A percentile compares a stretch with the other conserved stretches of the same genome.
Evolutionary conservation across 148 eudicot species (phyloP).

Genomic region (Silene conica): DNA sequence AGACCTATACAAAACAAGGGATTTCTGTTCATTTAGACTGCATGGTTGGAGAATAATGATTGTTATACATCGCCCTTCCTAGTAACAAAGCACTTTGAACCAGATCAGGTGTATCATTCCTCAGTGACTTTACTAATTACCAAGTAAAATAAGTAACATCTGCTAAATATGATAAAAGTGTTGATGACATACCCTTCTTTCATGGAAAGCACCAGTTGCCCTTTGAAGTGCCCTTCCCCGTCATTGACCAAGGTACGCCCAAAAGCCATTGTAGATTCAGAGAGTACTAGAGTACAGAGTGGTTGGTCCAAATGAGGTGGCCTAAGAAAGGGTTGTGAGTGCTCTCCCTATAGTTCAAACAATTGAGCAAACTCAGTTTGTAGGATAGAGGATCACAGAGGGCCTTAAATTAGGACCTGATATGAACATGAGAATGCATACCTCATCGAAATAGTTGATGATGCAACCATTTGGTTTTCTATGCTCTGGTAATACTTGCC

Average conservation of each 20-base stretch:
- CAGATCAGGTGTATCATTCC: too few species aligned
- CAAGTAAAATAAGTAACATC: too few species aligned
- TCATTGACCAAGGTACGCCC: slow-evolving; percentile 70
- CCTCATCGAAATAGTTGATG: slow-evolving; percentile 92
- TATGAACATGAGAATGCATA: slow-evolving; percentile 16
- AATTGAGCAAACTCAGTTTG: background rate
- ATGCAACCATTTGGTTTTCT: slow-evolving; percentile 86
- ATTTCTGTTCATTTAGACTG: too few species aligned
- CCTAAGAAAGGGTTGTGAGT: slow-evolving; percentile 83
- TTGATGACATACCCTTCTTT: slow-evolving; percentile 68
- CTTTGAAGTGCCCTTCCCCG: slow-evolving; percentile 78
- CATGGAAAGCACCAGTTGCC: slow-evolving; percentile 68
- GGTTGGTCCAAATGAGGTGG: slow-evolving; percentile 98
- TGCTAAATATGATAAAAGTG: background rate
- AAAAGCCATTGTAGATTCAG: slow-evolving; percentile 78
- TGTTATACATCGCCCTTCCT: background rate
- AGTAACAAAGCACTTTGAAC: background rate
- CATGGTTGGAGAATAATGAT: too few species aligned
- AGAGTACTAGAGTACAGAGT: slow-evolving; percentile 63
- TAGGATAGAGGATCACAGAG: background rate
- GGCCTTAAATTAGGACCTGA: background rate
- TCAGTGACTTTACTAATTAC: too few species aligned
- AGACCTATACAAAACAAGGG: slow-evolving; percentile 41
- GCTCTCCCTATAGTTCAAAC: slow-evolving; percentile 54
- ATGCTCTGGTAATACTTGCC: slow-evolving; percentile 73